Evolutionary conservation across 305 asterid genomes (phyloP).

Genomic region (Striga hermonthica): DNA sequence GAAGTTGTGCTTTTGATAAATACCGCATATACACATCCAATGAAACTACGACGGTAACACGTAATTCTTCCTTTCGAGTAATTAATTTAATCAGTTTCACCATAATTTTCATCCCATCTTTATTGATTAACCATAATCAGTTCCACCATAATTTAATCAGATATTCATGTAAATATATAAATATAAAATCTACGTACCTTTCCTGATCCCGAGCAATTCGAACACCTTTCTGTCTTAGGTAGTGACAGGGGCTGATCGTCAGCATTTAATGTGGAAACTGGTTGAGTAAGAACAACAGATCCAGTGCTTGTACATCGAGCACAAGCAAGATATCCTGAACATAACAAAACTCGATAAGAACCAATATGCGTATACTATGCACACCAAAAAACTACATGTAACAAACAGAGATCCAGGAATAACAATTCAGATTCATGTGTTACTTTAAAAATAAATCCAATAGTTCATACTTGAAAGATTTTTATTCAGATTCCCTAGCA

Average conservation of each 20-base stretch:
- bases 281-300: conserved; percentile 73
- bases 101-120: no score
- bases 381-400: not conserved
- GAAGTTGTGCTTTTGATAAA: not conserved
- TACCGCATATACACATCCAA: not conserved
- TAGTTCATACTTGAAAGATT: not conserved
- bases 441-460: not conserved
- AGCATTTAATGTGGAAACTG: conserved; percentile 52
- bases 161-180: not conserved
- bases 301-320: conserved; percentile 92
- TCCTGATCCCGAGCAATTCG: conserved; percentile 89
- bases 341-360: not conserved
- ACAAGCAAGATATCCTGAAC: conserved; percentile 89
- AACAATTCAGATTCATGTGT: not conserved
- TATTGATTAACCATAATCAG: no score
- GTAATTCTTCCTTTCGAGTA: not conserved
- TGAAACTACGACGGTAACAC: not conserved
- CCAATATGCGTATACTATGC: not conserved
- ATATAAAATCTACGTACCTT: conserved; percentile 47
- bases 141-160: no score
- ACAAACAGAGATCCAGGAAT: no score
- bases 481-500: not conserved
- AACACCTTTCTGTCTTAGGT: conserved; percentile 82
- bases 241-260: conserved; percentile 57
- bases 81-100: no score